These are phyloP conservation scores for Lentinus tigrinus DNA, from an alignment of 768 basidiomycete species.

Conservation along the genomic window DNA sequence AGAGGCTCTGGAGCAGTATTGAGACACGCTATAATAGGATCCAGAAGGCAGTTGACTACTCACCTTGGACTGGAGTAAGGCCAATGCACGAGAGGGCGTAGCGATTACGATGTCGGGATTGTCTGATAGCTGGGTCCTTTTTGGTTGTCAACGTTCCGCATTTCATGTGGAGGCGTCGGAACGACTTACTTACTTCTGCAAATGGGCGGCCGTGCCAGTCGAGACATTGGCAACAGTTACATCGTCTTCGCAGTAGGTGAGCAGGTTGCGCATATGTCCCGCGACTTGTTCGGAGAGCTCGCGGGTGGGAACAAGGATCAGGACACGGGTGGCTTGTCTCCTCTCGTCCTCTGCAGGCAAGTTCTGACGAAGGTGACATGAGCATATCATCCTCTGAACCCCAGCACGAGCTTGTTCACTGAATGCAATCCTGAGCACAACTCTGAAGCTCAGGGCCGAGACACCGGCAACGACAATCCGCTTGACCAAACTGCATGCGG, in stretches of 20 bases:
- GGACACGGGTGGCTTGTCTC: slow-evolving; percentile 60
- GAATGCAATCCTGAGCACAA: not conserved
- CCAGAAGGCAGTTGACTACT: slow-evolving; percentile 8
- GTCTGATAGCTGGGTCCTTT: slow-evolving; percentile 58
- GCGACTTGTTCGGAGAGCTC: slow-evolving; percentile 93
- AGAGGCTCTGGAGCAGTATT: slow-evolving; percentile 50
- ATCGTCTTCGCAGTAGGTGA: slow-evolving; percentile 78
- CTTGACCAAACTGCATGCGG: not conserved
- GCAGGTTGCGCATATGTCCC: slow-evolving; percentile 58
- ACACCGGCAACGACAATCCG: not conserved
- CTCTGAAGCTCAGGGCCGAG: not conserved
- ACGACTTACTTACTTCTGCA: slow-evolving; percentile 58
- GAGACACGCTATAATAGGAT: not conserved
- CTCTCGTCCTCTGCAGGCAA: slow-evolving; percentile 10
- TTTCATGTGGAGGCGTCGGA: not conserved
- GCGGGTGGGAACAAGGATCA: slow-evolving; percentile 86
- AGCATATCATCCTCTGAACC: too few relatives aligned
- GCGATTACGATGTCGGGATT: slow-evolving; percentile 78
- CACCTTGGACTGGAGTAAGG: slow-evolving; percentile 71
- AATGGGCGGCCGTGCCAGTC: slow-evolving; percentile 63
- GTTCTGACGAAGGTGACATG: slow-evolving; percentile 1
- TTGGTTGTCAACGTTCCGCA: not conserved
- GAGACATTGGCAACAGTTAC: slow-evolving; percentile 75
- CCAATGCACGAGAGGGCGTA: slow-evolving; percentile 71
- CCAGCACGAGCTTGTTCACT: not conserved